Evolutionary conservation across 768 basidiomycete genomes (phyloP), one percentile per base, ranked within the genome.

Genomic region (Hygrocybe coccinea): DNA sequence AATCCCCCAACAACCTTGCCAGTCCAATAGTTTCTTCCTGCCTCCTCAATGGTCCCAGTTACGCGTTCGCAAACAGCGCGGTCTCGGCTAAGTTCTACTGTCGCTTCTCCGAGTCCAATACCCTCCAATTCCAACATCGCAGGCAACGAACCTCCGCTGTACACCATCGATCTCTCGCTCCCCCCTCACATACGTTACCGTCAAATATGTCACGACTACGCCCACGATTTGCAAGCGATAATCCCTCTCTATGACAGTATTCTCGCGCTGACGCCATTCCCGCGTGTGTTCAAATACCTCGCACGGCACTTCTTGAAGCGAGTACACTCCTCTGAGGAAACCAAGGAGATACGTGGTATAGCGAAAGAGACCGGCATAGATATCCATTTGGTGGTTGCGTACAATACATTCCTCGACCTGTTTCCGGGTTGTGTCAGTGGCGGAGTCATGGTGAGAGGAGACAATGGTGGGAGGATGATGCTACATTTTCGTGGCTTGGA

Each of bases 361-460:
- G 53, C 71, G 1, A 54, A 60, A 33, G 63, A 44, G 19, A 66
- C 67, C 10, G 66, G n/a, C n/a, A n/a, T n/a, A n/a, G 67, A 5
- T 17, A 48, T 46, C 10, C 66, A 72, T 56, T 59, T 73, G 9
- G 69, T 71, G 2, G 69, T 75, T 5, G 74, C 73, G 19, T 72
- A 67, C 55, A 74, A 73, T 60, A 74, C 73, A 2, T 73, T 75
- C 44, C 57, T 75, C 51, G 73, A 75, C 54, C 39, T 73, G 4
- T 69, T 75, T 56, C 69, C 68, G 22, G 74, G 71, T 2, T 75
- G 74, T 60, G 66, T 69, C 34, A 74, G 74, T 56, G 72, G 73
- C 1, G 73, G 72, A 11, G 69, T 64, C 11, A 59, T 57, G 37
- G 67, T 67, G 6, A 50, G 57, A 10, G 19, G 22, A 14, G 56